These are phyloP conservation scores for Cenchrus americanus DNA, from an alignment of 176 grass and related monocot species.

Conservation along the genomic window DNA sequence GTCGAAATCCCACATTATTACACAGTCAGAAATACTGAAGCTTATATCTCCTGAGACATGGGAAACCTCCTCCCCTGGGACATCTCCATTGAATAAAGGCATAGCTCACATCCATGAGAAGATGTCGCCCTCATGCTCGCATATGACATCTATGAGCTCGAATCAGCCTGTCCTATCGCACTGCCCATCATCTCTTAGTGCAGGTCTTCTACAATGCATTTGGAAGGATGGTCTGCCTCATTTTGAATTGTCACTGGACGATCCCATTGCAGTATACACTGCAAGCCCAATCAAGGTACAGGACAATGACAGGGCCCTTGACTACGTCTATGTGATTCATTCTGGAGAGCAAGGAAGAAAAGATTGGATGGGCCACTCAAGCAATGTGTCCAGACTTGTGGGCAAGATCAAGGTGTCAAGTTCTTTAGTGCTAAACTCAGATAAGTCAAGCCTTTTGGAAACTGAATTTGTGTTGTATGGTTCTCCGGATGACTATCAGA, in stretches of 20 bases:
- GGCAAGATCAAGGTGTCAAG: constrained; percentile 83
- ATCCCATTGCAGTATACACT: constrained; percentile 51
- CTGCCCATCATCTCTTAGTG: constrained; percentile 45
- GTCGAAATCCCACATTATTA: constrained; percentile 46
- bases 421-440: constrained; percentile 51
- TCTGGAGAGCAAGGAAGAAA: constrained; percentile 56
- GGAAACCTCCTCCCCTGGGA: constrained; percentile 33
- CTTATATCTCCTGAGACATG: constrained; percentile 51
- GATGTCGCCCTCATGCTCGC: constrained; percentile 42
- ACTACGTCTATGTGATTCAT: constrained; percentile 75
- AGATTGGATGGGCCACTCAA: constrained; percentile 47
- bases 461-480: constrained; percentile 81
- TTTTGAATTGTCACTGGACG: constrained; percentile 67
- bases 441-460: constrained; percentile 47
- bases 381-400: constrained; percentile 47
- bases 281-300: constrained; percentile 54
- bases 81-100: constrained; percentile 30
- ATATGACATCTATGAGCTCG: constrained; percentile 15
- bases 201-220: constrained; percentile 61
- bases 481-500: constrained; percentile 59
- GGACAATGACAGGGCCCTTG: constrained; percentile 36
- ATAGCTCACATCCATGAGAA: constrained; percentile 6
- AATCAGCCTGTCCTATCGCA: constrained; percentile 40
- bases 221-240: constrained; percentile 71
- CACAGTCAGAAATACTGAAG: constrained; percentile 56